These are phyloP conservation scores for Hypoxylon sp. DNA, from an alignment of 2,329 filamentous ascomycete genomes.

Conservation along the genomic window DNA sequence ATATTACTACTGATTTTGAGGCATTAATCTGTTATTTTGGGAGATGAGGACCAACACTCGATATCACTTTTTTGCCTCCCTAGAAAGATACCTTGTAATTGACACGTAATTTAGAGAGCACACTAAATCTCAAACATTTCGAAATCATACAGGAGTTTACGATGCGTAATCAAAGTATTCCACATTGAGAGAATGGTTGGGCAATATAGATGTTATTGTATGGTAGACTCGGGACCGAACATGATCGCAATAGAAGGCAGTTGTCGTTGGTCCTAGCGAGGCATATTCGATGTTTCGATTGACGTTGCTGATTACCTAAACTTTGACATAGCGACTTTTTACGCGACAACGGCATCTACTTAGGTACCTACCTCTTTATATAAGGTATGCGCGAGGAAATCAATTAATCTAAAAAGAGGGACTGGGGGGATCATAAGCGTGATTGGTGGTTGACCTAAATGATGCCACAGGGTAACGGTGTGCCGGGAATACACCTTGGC, in stretches of 20 bases:
- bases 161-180: background rate
- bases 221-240: background rate
- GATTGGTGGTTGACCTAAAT: background rate
- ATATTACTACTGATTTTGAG: too few species aligned
- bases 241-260: too few species aligned
- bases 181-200: background rate
- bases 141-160: background rate
- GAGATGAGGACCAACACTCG: too few species aligned
- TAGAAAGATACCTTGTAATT: background rate
- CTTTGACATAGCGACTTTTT: background rate
- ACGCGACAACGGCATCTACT: background rate
- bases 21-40: too few species aligned
- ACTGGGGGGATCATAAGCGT: background rate
- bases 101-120: background rate
- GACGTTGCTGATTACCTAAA: background rate
- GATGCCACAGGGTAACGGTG: background rate
- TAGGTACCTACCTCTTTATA: background rate
- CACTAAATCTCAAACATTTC: background rate
- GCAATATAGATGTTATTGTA: background rate
- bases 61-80: too few species aligned
- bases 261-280: too few species aligned
- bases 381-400: too few species aligned
- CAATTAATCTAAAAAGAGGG: too few species aligned
- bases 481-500: background rate
- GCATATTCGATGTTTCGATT: background rate